A percentile compares a stretch with the other conserved stretches of the same genome.
Evolutionary conservation across 2,329 filamentous ascomycete genomes (phyloP).

Genomic region (Sordariomycetes sp.): DNA sequence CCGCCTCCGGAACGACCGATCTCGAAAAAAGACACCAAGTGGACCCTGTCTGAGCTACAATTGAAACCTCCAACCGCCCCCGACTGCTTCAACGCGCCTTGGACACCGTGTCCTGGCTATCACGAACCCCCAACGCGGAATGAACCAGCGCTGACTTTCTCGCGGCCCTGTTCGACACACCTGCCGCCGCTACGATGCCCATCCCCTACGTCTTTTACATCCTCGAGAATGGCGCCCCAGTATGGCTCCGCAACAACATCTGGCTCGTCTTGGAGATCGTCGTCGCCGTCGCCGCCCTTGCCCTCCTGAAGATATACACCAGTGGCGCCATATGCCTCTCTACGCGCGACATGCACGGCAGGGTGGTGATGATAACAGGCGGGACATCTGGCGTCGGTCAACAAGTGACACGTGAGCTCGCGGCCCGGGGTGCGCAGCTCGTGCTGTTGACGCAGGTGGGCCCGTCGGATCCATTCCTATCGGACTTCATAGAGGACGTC

Average conservation of each 20-base stretch:
- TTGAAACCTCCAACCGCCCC: background rate
- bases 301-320: conserved; percentile 60
- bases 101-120: background rate
- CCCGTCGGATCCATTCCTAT: conserved; percentile 75
- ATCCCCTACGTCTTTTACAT: conserved; percentile 38
- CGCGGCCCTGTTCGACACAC: background rate
- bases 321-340: conserved; percentile 63
- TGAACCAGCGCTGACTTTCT: background rate
- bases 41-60: background rate
- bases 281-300: conserved; percentile 24
- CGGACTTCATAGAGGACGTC: conserved; percentile 86
- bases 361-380: conserved; percentile 87
- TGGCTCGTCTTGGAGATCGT: conserved; percentile 28
- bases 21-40: background rate
- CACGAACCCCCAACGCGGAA: background rate
- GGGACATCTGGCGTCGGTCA: conserved; percentile 91
- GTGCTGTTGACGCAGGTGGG: conserved; percentile 78
- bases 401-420: conserved; percentile 62
- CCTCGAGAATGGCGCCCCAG: conserved; percentile 36
- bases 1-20: background rate
- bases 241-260: conserved; percentile 33
- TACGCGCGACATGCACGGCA: conserved; percentile 82
- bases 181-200: conserved; percentile 28
- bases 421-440: conserved; percentile 75
- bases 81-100: background rate